Evolutionary conservation across 164 flowering plant genomes (phyloP).

Genomic region (Warburgia ugandensis): DNA sequence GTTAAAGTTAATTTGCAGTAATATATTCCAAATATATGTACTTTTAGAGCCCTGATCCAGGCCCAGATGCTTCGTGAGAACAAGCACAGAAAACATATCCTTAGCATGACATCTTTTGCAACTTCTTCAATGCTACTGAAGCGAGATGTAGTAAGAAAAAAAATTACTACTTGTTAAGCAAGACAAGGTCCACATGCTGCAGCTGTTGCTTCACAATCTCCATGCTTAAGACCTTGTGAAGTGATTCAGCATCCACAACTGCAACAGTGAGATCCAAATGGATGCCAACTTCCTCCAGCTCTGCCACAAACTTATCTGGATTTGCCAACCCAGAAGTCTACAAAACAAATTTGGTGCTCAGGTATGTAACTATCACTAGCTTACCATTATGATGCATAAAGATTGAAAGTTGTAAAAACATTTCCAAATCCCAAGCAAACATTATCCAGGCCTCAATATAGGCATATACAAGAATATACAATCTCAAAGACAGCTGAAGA

Average conservation of each 20-base stretch:
- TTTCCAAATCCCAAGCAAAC: neutral
- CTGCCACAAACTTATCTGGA: slow-evolving; percentile 10
- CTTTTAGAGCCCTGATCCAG: neutral
- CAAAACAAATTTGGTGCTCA: slow-evolving; percentile 8
- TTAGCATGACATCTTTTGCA: neutral
- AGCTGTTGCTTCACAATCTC: slow-evolving; percentile 12
- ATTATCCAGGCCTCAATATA: no score
- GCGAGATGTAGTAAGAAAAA: neutral
- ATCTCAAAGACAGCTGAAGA: no score
- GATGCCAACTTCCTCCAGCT: slow-evolving; percentile 11
- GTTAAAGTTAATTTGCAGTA: no score
- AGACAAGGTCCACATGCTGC: slow-evolving; percentile 14
- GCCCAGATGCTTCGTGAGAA: neutral
- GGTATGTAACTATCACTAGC: neutral
- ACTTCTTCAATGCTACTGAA: no score
- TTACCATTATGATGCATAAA: neutral
- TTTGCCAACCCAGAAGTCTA: slow-evolving; percentile 13
- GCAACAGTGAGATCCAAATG: slow-evolving; percentile 6
- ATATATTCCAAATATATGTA: neutral
- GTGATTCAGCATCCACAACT: slow-evolving; percentile 13
- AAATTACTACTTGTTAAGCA: slow-evolving; percentile 11
- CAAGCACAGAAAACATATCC: neutral
- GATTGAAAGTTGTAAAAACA: neutral
- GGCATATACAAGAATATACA: no score
- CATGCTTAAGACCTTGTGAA: slow-evolving; percentile 8